Percentiles rank a stretch among this genome's conserved stretches.
Conservation (phyloP, 1,284 basidiomycete species). For the Phellopilus nigrolimitatus region DNA sequence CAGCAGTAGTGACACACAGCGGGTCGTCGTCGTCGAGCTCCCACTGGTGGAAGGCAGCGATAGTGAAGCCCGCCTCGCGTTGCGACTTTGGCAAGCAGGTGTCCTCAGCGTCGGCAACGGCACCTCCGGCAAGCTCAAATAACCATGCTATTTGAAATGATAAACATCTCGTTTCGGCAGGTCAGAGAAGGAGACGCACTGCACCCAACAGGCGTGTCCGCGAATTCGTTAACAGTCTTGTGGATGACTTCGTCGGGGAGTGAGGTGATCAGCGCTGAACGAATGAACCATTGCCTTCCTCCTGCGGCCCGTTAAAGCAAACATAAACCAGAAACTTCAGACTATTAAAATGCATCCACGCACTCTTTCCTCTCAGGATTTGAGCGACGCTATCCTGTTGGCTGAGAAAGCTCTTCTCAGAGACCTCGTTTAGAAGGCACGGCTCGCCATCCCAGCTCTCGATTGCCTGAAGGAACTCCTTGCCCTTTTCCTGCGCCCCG, state of each 20-base stretch:
- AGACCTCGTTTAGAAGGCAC: constrained; percentile 82
- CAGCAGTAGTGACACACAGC: constrained; percentile 72
- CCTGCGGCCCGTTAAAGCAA: constrained; percentile 33
- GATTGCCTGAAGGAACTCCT: constrained; percentile 76
- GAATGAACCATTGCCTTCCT: constrained; percentile 86
- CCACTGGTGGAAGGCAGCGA: constrained; percentile 92
- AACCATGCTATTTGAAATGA: constrained; percentile 65
- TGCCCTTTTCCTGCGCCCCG: constrained; percentile 69
- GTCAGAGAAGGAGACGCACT: constrained; percentile 49
- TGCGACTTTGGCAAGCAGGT: constrained; percentile 72
- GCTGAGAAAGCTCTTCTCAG: constrained; percentile 81
- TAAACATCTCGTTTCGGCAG: constrained; percentile 8
- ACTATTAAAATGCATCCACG: constrained; percentile 20
- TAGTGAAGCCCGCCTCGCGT: constrained; percentile 76
- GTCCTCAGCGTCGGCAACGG: constrained; percentile 67
- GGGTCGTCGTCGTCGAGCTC: constrained; percentile 76
- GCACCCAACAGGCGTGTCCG: constrained; percentile 79
- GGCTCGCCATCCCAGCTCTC: constrained; percentile 80
- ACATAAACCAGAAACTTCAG: background rate
- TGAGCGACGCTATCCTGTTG: constrained; percentile 91
- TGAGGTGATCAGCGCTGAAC: constrained; percentile 71
- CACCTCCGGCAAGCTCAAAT: constrained; percentile 84
- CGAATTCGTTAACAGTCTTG: constrained; percentile 76
- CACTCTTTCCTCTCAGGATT: constrained; percentile 76
- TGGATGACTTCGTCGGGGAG: constrained; percentile 84